Conservation (phyloP, 768 basidiomycete species). For the Xerocomellus amylosporus region DNA sequence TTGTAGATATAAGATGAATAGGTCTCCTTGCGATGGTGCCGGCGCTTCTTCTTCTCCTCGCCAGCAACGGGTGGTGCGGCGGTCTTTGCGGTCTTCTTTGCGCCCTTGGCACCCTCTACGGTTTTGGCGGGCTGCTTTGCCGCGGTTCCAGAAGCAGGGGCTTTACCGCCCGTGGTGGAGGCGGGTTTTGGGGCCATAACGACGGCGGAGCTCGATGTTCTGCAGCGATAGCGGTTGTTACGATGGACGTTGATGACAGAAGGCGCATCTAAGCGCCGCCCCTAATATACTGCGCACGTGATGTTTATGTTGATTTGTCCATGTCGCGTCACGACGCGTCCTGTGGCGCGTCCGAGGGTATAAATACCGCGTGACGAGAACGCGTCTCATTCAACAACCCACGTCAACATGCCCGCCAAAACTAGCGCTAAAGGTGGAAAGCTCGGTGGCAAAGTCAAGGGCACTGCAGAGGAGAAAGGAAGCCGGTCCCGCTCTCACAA, state of each 20-base stretch:
- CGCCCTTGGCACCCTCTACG: slow-evolving; percentile 57
- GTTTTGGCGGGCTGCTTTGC: slow-evolving; percentile 66
- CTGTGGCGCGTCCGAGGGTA: slow-evolving; percentile 26
- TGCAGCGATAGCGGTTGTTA: background rate
- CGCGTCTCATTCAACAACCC: background rate
- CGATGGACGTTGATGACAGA: slow-evolving; percentile 20
- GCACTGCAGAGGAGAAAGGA: slow-evolving; percentile 37
- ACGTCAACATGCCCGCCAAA: slow-evolving; percentile 29
- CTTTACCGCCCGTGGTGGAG: slow-evolving; percentile 68
- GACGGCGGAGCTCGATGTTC: background rate
- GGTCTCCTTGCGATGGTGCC: slow-evolving; percentile 85
- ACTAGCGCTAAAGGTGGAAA: slow-evolving; percentile 36
- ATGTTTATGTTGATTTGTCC: slow-evolving; percentile 32
- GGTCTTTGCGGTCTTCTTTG: slow-evolving; percentile 71
- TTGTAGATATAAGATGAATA: slow-evolving; percentile 94
- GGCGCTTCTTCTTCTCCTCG: slow-evolving; percentile 85
- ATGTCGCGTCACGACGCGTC: slow-evolving; percentile 41
- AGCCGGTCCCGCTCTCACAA: slow-evolving; percentile 68
- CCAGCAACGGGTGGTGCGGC: slow-evolving; percentile 54
- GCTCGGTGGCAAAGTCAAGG: slow-evolving; percentile 53
- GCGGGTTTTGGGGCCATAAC: slow-evolving; percentile 60
- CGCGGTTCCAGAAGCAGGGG: slow-evolving; percentile 53
- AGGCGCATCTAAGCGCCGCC: slow-evolving; percentile 7
- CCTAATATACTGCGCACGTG: slow-evolving; percentile 38
- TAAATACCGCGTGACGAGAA: slow-evolving; percentile 17